These are phyloP conservation scores for Cladosporium sp. DNA, from an alignment of 2,329 filamentous ascomycete genomes.

Conservation along the genomic window DNA sequence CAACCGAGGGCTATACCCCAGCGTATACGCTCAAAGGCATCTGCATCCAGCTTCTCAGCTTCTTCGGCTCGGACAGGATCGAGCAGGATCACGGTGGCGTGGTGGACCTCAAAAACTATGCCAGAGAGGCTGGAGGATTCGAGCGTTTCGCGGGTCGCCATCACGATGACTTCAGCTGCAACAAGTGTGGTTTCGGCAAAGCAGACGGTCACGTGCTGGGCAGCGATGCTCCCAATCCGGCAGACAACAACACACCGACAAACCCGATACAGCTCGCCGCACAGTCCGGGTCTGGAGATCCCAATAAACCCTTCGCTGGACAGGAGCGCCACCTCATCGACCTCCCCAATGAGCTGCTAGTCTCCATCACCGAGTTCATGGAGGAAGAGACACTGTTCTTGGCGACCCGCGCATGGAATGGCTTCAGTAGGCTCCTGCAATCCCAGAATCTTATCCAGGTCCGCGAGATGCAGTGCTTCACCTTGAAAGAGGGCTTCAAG, in stretches of 20 bases:
- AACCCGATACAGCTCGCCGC: too few species aligned
- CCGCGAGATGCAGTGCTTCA: conserved; percentile 30
- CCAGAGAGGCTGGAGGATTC: neutral
- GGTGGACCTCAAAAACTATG: conserved; percentile 23
- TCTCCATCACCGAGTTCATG: conserved; percentile 24
- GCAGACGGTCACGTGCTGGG: neutral
- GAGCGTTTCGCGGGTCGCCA: neutral
- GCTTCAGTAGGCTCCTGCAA: conserved; percentile 23
- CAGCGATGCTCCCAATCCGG: neutral
- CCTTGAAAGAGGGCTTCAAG: conserved; percentile 27
- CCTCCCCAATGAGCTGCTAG: conserved; percentile 24
- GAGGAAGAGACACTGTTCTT: conserved; percentile 24
- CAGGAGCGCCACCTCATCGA: conserved; percentile 16
- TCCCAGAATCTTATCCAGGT: conserved; percentile 25
- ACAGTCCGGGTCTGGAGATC: neutral
- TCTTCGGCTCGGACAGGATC: conserved; percentile 26
- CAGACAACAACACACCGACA: neutral
- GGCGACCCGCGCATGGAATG: conserved; percentile 25
- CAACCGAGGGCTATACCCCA: conserved; percentile 24
- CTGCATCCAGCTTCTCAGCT: conserved; percentile 29
- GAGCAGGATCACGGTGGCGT: conserved; percentile 26
- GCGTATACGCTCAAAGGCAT: conserved; percentile 30
- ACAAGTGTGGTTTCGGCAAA: neutral
- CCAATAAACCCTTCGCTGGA: neutral
- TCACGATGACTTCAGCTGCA: neutral